phyloP scores from a whole-genome alignment of 441 rosid species.

The Monsonia emarginata region DNA sequence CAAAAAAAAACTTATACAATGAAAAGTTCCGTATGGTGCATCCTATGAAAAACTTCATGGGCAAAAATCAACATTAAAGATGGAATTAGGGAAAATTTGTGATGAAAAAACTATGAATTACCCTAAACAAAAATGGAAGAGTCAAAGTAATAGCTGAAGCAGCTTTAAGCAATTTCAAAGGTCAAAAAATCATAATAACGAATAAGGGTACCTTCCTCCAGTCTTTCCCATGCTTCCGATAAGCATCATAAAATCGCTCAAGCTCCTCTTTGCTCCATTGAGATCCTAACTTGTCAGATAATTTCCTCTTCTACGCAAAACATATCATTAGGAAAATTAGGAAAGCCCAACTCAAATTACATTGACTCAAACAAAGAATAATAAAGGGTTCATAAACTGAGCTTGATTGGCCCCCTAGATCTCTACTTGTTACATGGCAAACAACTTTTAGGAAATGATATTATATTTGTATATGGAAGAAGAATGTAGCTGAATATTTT shows the following conservation, averaged over 20 bases:
- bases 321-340: constrained; percentile 9
- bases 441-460: background rate
- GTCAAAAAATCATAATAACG: background rate
- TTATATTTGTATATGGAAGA: background rate
- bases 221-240: constrained; percentile 58
- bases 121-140: background rate
- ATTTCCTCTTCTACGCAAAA: constrained; percentile 45
- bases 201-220: constrained; percentile 59
- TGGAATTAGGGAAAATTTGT: background rate
- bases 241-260: constrained; percentile 68
- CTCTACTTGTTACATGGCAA: background rate
- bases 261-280: constrained; percentile 82
- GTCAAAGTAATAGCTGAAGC: background rate
- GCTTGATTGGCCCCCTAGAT: background rate
- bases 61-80: background rate
- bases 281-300: constrained; percentile 65
- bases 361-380: background rate
- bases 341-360: background rate
- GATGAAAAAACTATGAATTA: background rate
- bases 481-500: background rate
- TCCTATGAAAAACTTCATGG: background rate
- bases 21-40: background rate
- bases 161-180: background rate
- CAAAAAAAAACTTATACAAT: background rate
- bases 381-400: background rate